Evolutionary conservation across 345 rosid genomes (phyloP).

Genomic region (Euphorbia peplus): DNA sequence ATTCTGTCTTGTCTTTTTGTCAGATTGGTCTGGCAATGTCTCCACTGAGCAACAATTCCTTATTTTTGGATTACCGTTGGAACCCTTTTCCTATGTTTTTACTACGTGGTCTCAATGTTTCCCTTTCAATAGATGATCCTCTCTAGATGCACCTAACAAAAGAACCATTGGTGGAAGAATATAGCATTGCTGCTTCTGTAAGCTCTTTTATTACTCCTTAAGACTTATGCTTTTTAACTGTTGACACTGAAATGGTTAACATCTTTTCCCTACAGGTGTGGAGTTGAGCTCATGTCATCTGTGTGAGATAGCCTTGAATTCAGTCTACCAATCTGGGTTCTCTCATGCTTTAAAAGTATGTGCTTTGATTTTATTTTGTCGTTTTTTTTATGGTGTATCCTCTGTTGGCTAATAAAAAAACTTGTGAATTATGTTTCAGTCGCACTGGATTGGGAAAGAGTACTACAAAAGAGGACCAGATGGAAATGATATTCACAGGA

Average conservation of each 20-base stretch:
- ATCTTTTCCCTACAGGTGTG: constrained; percentile 54
- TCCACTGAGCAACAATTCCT: constrained; percentile 97
- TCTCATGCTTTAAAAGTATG: constrained; percentile 94
- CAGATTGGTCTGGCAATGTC: constrained; percentile 99
- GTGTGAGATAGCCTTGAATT: constrained; percentile 97
- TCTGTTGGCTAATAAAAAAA: background rate
- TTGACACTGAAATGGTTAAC: background rate
- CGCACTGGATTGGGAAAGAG: constrained; percentile 91
- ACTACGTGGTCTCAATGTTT: constrained; percentile 91
- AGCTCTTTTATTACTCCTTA: constrained; percentile 25
- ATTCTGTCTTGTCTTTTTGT: constrained; percentile 22
- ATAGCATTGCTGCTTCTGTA: constrained; percentile 98
- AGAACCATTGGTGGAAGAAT: constrained; percentile 97
- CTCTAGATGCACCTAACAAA: constrained; percentile 96
- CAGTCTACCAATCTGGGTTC: constrained; percentile 98
- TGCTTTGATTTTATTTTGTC: background rate
- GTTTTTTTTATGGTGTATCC: background rate
- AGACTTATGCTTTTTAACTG: background rate
- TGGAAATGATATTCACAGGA: constrained; percentile 88
- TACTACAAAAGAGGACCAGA: constrained; percentile 94
- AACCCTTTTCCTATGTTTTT: constrained; percentile 93
- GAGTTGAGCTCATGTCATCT: constrained; percentile 96
- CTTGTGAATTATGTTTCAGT: constrained; percentile 41
- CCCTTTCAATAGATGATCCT: constrained; percentile 96
- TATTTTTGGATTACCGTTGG: constrained; percentile 91